Evolutionary conservation across 257 asterid genomes (phyloP), one percentile per base, ranked within the genome.

Genomic region (Lantana camara): DNA sequence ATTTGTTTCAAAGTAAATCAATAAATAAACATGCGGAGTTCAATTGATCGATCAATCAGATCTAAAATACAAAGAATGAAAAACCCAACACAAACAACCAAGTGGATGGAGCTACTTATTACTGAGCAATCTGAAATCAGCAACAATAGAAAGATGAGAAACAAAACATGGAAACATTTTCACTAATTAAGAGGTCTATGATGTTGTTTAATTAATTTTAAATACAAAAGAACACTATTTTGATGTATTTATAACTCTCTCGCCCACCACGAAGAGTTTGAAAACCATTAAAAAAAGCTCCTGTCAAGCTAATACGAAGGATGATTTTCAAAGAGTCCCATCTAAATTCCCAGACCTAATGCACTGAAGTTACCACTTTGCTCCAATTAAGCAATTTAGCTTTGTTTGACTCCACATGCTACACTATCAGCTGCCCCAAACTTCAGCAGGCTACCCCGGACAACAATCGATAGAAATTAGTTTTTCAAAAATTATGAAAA

Each of bases 51-150:
- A 16, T 30, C 22, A 34, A 16, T 30, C 22, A 34, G 19, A 30
- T 29, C 12, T 23, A 24, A 29, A 17, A 66, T 38, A 58, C n/a
- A 45, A 35, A 38, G 45, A 53, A 68, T 59, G 27, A 61, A 22
- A 24, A 13, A 64, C 70, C 49, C 62, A 24, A 60, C 17, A 60
- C 21, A 17, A 38, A 67, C 68, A 56, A 50, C 24, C 73, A 63
- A 63, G 46, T 35, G 47, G 44, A 59, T 14, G 49, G 52, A 57
- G 50, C 34, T 38, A 44, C 16, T 20, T 15, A 12, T 60, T 35
- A 14, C 35, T 21, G 52, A 48, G 45, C 62, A 45, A 51, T 57
- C 38, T 44, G 23, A 63, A 24, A 40, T 63, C 20, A 30, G 21
- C 9, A 24, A 12, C 59, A 50, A 30, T 7, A 19, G 52, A 17